Evolutionary conservation across 2,329 filamentous ascomycete genomes (phyloP).

Genomic region (Paraconiothyrium sp.): DNA sequence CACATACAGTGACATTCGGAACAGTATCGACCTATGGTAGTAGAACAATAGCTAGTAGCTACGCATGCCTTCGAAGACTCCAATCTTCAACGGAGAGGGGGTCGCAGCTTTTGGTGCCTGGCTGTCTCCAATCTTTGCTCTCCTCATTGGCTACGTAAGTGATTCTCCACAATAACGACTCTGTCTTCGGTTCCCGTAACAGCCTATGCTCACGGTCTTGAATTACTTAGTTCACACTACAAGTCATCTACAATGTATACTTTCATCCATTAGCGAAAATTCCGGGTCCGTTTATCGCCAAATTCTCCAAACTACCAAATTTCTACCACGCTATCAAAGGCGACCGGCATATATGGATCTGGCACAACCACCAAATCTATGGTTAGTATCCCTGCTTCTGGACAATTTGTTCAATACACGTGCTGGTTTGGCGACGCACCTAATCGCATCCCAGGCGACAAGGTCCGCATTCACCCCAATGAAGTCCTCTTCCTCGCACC

Average conservation of each 20-base stretch:
- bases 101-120: not conserved
- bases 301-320: slow-evolving; percentile 18
- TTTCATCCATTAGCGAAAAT: slow-evolving; percentile 23
- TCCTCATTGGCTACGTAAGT: slow-evolving; percentile 1
- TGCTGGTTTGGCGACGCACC: not conserved
- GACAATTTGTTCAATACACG: too few relatives aligned
- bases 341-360: slow-evolving; percentile 25
- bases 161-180: not conserved
- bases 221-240: not conserved
- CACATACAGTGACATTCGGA: too few relatives aligned
- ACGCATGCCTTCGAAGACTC: not conserved
- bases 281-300: slow-evolving; percentile 22
- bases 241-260: slow-evolving; percentile 19
- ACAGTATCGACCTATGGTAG: not conserved
- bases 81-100: not conserved
- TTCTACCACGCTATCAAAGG: slow-evolving; percentile 27
- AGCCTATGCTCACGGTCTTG: not conserved
- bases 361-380: slow-evolving; percentile 17
- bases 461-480: slow-evolving; percentile 16
- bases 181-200: not conserved
- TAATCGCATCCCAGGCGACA: slow-evolving; percentile 7
- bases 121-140: not conserved
- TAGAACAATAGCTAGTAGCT: not conserved
- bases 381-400: not conserved
- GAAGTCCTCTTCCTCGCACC: slow-evolving; percentile 15